Conservation (phyloP, 202 grass and related monocot species). For the Musa balbisiana region DNA sequence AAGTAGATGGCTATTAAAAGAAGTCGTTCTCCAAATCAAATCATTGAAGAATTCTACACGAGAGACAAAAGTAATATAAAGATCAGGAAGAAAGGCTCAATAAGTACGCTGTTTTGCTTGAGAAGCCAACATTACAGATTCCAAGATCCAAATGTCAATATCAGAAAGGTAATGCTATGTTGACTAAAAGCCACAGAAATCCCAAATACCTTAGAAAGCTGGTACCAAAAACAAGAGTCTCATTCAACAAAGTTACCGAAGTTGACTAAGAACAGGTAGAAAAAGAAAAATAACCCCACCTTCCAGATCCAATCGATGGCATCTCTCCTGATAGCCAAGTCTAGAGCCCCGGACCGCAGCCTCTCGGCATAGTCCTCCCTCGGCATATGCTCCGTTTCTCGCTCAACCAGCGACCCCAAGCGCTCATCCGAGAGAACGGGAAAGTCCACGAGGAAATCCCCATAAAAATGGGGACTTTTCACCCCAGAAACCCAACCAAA, state of each 20-base stretch:
- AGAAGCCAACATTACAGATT: background rate
- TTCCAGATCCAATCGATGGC: conserved; percentile 51
- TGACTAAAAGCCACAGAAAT: too few species aligned
- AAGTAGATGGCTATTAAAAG: too few species aligned
- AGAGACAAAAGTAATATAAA: too few species aligned
- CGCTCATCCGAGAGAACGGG: conserved; percentile 30
- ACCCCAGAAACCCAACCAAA: background rate
- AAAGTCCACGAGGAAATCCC: conserved; percentile 9
- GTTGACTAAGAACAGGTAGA: background rate
- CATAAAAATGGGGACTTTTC: conserved; percentile 7
- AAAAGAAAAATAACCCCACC: conserved; percentile 24
- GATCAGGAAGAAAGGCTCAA: too few species aligned
- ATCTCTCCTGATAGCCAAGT: conserved; percentile 27
- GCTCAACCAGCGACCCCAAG: conserved; percentile 30
- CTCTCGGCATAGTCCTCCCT: conserved; percentile 23
- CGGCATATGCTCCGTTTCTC: conserved; percentile 36
- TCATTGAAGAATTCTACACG: too few species aligned
- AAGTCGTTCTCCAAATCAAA: too few species aligned
- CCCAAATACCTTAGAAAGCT: too few species aligned
- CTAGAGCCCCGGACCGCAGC: conserved; percentile 26
- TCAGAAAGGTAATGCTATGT: background rate
- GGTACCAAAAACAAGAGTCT: too few species aligned
- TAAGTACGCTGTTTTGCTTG: background rate
- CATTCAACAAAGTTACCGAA: too few species aligned
- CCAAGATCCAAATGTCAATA: background rate